Evolutionary conservation across 768 basidiomycete species (phyloP).

Genomic region (Xerocomus spinulosus): DNA sequence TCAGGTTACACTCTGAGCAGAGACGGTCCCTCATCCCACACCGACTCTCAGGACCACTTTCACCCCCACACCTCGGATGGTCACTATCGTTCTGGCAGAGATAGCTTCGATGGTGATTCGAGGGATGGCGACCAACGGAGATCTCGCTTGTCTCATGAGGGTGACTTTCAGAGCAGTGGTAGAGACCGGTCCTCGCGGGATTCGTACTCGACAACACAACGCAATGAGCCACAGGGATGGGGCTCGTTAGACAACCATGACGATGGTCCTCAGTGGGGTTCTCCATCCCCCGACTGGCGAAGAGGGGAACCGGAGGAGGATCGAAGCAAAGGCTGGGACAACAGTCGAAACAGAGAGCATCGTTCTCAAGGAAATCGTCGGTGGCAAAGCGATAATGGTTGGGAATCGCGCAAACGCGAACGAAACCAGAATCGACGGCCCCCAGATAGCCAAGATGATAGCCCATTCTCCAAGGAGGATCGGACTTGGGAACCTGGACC

Average conservation of each 20-base stretch:
- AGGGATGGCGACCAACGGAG: constrained; percentile 47
- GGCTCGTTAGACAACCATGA: constrained; percentile 39
- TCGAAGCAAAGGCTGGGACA: constrained; percentile 33
- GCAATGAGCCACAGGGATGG: constrained; percentile 45
- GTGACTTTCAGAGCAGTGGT: constrained; percentile 36
- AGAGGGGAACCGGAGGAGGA: constrained; percentile 36
- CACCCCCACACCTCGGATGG: constrained; percentile 40
- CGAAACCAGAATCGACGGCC: constrained; percentile 38
- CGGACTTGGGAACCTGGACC: constrained; percentile 73
- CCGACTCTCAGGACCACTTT: constrained; percentile 41
- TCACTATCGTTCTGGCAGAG: constrained; percentile 50
- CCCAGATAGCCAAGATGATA: constrained; percentile 26
- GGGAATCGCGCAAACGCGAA: constrained; percentile 49
- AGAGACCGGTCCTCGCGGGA: constrained; percentile 46
- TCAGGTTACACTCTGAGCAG: constrained; percentile 46
- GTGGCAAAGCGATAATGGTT: constrained; percentile 41
- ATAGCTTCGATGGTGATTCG: constrained; percentile 44
- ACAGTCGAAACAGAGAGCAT: constrained; percentile 36
- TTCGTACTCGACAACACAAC: constrained; percentile 43
- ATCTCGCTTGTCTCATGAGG: constrained; percentile 36
- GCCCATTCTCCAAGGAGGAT: constrained; percentile 36
- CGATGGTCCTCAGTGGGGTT: constrained; percentile 36
- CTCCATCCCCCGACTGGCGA: constrained; percentile 43
- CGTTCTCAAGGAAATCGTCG: constrained; percentile 28
- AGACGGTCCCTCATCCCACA: constrained; percentile 49